Percentiles rank a stretch among this genome's conserved stretches.
These are phyloP conservation scores for Trichocladium uniseriatum DNA, from an alignment of 495 filamentous ascomycete species.

Conservation along the genomic window DNA sequence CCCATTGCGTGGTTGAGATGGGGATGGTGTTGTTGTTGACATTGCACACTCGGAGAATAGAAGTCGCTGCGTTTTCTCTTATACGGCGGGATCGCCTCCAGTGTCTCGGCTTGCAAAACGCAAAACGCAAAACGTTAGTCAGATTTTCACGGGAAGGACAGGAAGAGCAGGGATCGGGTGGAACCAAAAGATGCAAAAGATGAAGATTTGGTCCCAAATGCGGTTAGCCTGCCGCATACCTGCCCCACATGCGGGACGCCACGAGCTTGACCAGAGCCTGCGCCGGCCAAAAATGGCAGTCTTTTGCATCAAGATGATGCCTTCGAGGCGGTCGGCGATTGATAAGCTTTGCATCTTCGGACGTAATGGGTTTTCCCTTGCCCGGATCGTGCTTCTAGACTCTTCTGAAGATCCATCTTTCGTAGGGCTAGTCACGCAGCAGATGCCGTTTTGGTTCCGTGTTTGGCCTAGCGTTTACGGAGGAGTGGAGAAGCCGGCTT, in stretches of 20 bases:
- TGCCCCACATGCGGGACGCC: neutral
- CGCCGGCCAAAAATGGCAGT: neutral
- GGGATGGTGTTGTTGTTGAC: neutral
- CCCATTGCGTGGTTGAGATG: neutral
- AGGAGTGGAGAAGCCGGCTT: neutral
- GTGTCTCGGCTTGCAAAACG: no score
- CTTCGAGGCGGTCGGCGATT: neutral
- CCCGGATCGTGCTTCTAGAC: no score
- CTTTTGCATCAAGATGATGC: neutral
- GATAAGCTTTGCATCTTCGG: neutral
- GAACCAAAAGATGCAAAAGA: neutral
- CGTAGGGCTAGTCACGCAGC: neutral
- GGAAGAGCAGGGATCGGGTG: no score
- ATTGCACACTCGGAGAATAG: no score
- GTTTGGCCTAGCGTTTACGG: neutral
- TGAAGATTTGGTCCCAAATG: slow-evolving; percentile 8
- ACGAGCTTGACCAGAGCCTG: no score
- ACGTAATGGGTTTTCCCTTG: no score
- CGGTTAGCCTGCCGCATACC: neutral
- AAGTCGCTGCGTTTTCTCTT: no score
- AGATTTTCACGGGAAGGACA: neutral
- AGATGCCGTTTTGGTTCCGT: slow-evolving; percentile 1
- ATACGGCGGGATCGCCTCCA: no score
- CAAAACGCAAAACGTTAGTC: slow-evolving; percentile 2
- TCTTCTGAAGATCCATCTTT: neutral